Evolutionary conservation across 306 rosid genomes (phyloP), one percentile per base, ranked within the genome.

Genomic region (Fragaria nilgerrensis): DNA sequence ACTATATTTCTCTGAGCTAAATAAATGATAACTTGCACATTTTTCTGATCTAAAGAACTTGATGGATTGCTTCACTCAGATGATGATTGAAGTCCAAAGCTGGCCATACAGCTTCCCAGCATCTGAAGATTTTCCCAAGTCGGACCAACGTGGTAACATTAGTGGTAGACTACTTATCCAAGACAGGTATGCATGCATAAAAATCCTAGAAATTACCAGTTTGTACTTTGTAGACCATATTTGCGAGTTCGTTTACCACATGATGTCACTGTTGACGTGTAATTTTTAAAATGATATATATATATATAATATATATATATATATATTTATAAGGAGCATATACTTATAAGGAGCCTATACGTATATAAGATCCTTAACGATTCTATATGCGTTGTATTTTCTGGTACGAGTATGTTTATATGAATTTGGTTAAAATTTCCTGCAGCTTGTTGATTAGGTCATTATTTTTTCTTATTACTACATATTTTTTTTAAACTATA

Each of bases 41-140:
- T 36, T 50, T n/a, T n/a, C 13, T 37, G 0, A 23, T n/a, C 15
- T 39, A 8, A 37, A 45, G 23, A 3, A 22, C 71, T 49, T 55
- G 25, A 19, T 13, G 44, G 29, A 12, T 34, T 43, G 61, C 47
- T 77, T 39, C 37, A 39, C 74, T 15, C 78, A 83, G 89, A 77
- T 65, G 79, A 16, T 12, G 27, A 75, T 22, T 9, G 87, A 86
- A 83, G 89, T 58, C 41, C 80, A 86, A 52, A 66, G 87, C 53
- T 86, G 89, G 89, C 87, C 89, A 3, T 86, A 86, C 65, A 70
- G 76, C 75, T 86, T 83, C 77, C 85, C 80, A 37, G 87, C 79
- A 58, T 80, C 85, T 19, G 85, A 83, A 22, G 85, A 86, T 76
- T 86, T 80, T 77, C 87, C 81, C 29, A 83, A 66, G 72, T 72